Conservation (phyloP, 2,329 filamentous ascomycete species). For the Penicillium brasilianum region DNA sequence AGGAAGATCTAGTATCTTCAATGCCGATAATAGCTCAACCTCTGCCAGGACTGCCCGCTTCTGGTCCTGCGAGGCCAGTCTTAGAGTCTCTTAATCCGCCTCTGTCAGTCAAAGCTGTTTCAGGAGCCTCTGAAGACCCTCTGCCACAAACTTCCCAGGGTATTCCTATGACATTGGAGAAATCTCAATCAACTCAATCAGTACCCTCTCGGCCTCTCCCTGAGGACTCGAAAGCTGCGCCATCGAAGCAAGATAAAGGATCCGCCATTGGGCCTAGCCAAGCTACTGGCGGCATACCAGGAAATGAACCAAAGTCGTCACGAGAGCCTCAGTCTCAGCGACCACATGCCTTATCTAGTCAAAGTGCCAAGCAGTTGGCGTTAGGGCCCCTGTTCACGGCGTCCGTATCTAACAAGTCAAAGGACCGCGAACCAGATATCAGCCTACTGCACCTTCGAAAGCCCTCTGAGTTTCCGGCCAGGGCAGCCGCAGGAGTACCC, state of each 20-base stretch:
- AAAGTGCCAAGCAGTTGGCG: background rate
- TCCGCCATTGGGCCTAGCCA: background rate
- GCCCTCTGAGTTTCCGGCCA: slow-evolving; percentile 40
- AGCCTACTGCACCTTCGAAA: slow-evolving; percentile 42
- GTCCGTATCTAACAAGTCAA: slow-evolving; percentile 14
- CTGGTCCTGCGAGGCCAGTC: no score
- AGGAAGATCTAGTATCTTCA: background rate
- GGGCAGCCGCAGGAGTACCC: slow-evolving; percentile 6
- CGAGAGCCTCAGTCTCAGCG: background rate
- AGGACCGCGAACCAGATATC: slow-evolving; percentile 45
- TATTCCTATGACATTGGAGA: background rate
- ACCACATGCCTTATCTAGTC: background rate
- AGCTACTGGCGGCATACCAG: background rate
- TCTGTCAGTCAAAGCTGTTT: background rate
- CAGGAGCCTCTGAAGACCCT: background rate
- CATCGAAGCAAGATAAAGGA: background rate
- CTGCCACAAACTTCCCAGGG: background rate
- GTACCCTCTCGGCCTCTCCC: background rate
- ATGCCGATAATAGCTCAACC: background rate
- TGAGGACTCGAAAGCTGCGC: background rate
- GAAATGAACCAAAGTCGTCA: background rate
- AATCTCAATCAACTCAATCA: background rate
- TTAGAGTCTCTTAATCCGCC: background rate
- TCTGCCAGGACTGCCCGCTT: background rate
- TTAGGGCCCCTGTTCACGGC: background rate